Percentiles rank a stretch among this genome's conserved stretches.
Conservation (phyloP, 2,329 filamentous ascomycete genomes). For the Emergomyces africanus region DNA sequence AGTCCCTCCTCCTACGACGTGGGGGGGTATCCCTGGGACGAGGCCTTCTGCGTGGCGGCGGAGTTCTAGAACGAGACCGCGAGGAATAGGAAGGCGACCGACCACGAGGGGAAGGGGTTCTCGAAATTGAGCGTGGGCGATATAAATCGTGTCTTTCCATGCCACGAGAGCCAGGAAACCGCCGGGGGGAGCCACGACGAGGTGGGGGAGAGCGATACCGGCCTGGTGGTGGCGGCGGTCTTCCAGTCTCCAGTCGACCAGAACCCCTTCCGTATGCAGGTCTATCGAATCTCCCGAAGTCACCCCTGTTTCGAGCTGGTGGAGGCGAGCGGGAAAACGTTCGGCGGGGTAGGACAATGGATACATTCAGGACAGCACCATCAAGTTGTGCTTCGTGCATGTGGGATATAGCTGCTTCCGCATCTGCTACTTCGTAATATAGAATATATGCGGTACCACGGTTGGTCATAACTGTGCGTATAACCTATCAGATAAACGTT, state of each 20-base stretch:
- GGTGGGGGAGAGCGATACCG: slow-evolving; percentile 23
- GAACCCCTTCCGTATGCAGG: slow-evolving; percentile 22
- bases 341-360: slow-evolving; percentile 71
- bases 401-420: slow-evolving; percentile 78
- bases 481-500: not conserved
- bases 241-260: slow-evolving; percentile 14
- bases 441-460: slow-evolving; percentile 89
- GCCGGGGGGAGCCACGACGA: slow-evolving; percentile 18
- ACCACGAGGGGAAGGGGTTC: slow-evolving; percentile 27
- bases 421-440: slow-evolving; percentile 62
- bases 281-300: slow-evolving; percentile 40
- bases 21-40: slow-evolving; percentile 24
- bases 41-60: slow-evolving; percentile 26
- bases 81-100: slow-evolving; percentile 25
- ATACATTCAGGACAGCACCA: slow-evolving; percentile 69
- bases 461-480: slow-evolving; percentile 63
- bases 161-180: slow-evolving; percentile 26
- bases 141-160: slow-evolving; percentile 43
- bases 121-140: slow-evolving; percentile 46
- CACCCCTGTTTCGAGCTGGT: slow-evolving; percentile 49
- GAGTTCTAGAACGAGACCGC: slow-evolving; percentile 30
- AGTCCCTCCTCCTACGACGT: slow-evolving; percentile 40
- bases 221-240: slow-evolving; percentile 12
- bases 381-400: slow-evolving; percentile 98
- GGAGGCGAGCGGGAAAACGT: slow-evolving; percentile 74